A percentile compares a stretch with the other conserved stretches of the same genome.
phyloP scores from a whole-genome alignment of 805 yeast genomes.

The Dipodascus geniculatus region DNA sequence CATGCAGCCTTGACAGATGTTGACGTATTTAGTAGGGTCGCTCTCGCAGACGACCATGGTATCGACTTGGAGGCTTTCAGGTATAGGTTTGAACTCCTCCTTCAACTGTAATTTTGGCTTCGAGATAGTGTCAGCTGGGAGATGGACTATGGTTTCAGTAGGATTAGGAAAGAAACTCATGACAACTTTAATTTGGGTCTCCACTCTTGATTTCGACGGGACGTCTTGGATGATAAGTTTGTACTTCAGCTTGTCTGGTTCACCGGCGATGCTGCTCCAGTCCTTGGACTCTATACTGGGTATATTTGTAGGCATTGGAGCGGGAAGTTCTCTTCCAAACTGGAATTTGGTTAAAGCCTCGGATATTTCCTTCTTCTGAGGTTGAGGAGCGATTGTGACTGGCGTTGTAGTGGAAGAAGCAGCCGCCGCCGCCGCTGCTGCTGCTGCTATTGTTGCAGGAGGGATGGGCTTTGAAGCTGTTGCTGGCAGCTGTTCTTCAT shows the following conservation, averaged over 20 bases:
- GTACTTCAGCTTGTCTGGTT: constrained; percentile 4
- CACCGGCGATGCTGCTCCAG: constrained; percentile 7
- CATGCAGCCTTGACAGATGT: constrained; percentile 79
- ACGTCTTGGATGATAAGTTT: constrained; percentile 37
- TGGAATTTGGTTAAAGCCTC: not conserved
- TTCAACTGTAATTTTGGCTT: constrained; percentile 71
- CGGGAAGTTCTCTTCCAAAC: not conserved
- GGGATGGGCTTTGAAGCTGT: too few species aligned
- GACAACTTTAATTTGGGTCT: constrained; percentile 80
- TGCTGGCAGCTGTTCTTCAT: too few species aligned
- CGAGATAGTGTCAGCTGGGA: constrained; percentile 81
- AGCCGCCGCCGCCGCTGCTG: too few species aligned
- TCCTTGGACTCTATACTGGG: constrained; percentile 10
- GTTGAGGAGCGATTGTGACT: not conserved
- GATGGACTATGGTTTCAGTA: constrained; percentile 54
- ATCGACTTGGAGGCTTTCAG: constrained; percentile 39
- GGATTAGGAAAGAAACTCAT: constrained; percentile 68
- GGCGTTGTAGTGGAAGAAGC: not conserved
- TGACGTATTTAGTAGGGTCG: constrained; percentile 37
- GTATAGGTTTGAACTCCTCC: constrained; percentile 17
- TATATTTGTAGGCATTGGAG: not conserved
- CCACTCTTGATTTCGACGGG: constrained; percentile 82
- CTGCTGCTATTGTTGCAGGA: too few species aligned
- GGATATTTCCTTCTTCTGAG: not conserved
- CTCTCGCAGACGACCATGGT: constrained; percentile 61